Percentiles rank a stretch among this genome's conserved stretches.
phyloP scores from a whole-genome alignment of 2,329 filamentous ascomycete genomes.

The Paracorniculantispora psalliotae region DNA sequence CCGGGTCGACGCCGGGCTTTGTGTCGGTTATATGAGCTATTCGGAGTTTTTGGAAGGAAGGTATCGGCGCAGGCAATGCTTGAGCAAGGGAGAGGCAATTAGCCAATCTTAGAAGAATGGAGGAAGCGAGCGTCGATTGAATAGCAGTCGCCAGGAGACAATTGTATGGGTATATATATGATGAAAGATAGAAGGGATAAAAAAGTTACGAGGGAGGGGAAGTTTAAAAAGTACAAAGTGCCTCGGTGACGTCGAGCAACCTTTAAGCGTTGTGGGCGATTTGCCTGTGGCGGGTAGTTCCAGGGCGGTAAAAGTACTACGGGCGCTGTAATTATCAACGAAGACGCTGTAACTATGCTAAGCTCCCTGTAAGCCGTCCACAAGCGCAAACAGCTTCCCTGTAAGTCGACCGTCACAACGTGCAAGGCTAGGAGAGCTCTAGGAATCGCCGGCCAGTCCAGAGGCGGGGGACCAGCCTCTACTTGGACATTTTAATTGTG shows the following conservation, averaged over 20 bases:
- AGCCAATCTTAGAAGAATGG: neutral
- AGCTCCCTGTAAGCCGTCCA: neutral
- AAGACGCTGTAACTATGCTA: neutral
- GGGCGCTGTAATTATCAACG: neutral
- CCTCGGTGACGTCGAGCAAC: conserved; percentile 10
- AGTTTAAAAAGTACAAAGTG: neutral
- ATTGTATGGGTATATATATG: neutral
- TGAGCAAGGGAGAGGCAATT: neutral
- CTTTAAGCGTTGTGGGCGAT: neutral
- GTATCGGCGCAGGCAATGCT: neutral
- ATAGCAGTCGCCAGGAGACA: neutral
- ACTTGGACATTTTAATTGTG: conserved; percentile 29
- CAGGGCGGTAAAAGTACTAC: neutral
- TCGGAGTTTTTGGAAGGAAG: neutral
- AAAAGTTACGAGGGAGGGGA: neutral
- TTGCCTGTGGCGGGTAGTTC: neutral
- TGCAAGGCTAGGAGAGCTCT: neutral
- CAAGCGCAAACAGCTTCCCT: no score
- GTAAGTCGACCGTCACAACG: neutral
- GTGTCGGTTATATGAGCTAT: conserved; percentile 7
- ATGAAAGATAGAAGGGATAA: neutral
- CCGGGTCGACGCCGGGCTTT: neutral
- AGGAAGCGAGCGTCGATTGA: neutral
- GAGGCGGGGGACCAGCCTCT: conserved; percentile 26
- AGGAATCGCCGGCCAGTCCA: neutral